A percentile compares a stretch with the other conserved stretches of the same genome.
These are phyloP conservation scores for Fusarium coicis DNA, from an alignment of 2,329 filamentous ascomycete genomes.

Conservation along the genomic window DNA sequence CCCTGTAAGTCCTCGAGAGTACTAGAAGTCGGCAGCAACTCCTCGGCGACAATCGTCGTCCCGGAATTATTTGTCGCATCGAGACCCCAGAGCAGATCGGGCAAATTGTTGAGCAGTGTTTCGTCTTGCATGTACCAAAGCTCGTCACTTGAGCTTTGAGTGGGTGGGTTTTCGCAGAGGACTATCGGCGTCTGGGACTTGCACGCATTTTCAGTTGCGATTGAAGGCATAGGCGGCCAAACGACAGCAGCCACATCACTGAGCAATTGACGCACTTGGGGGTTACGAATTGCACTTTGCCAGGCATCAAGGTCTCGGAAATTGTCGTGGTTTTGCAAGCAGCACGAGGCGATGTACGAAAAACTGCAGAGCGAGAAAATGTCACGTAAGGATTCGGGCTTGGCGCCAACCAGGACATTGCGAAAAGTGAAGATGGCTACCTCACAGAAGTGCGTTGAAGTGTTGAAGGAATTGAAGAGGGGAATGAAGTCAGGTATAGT, in stretches of 20 bases:
- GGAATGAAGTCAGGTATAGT: rapidly evolving
- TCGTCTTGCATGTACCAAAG: no score
- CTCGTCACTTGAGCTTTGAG: no score
- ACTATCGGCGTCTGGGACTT: no score
- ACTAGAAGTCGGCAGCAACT: rapidly evolving
- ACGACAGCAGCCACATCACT: rapidly evolving
- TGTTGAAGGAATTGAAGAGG: rapidly evolving
- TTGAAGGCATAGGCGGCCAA: no score
- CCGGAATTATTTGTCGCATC: no score
- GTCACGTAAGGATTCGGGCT: rapidly evolving
- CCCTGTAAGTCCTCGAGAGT: rapidly evolving
- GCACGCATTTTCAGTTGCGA: no score
- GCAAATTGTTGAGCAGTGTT: no score
- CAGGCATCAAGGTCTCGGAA: rapidly evolving
- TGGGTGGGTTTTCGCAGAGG: no score
- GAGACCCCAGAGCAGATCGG: no score
- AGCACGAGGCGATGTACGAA: rapidly evolving
- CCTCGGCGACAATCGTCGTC: no score
- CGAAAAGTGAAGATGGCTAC: background rate
- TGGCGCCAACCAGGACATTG: background rate
- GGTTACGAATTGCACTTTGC: rapidly evolving
- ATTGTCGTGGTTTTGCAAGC: rapidly evolving
- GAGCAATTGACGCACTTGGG: rapidly evolving
- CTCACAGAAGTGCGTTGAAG: rapidly evolving
- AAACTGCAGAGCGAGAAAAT: background rate